Evolutionary conservation across 2,329 filamentous ascomycete species (phyloP).

Genomic region (Penicillium crustosum): DNA sequence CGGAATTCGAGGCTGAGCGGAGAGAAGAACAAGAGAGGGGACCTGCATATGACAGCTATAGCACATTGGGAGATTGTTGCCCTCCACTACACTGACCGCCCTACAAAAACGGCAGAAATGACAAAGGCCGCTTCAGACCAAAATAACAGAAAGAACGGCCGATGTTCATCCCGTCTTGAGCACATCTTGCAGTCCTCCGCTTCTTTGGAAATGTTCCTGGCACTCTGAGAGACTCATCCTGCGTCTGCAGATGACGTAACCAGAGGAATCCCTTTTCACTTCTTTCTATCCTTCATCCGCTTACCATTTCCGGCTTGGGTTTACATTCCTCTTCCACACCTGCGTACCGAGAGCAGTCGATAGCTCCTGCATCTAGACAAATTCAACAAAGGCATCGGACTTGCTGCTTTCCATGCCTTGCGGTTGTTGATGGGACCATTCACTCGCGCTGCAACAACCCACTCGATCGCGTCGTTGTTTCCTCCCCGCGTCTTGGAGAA

Average conservation of each 20-base stretch:
- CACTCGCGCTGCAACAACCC: conserved; percentile 13
- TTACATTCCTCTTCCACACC: conserved; percentile 26
- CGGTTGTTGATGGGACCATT: conserved; percentile 17
- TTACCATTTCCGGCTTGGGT: conserved; percentile 24
- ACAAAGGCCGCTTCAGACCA: conserved; percentile 17
- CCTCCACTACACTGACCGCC: conserved; percentile 27
- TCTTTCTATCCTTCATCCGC: conserved; percentile 10
- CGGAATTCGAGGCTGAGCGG: background rate
- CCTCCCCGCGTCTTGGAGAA: conserved; percentile 23
- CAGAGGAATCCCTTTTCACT: background rate
- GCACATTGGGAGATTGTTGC: conserved; percentile 21
- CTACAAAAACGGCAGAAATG: conserved; percentile 23
- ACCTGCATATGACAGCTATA: conserved; percentile 14
- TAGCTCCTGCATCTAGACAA: conserved; percentile 2
- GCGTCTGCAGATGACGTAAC: conserved; percentile 14
- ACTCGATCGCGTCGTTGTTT: conserved; percentile 20
- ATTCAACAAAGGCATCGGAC: background rate
- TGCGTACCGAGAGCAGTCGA: conserved; percentile 11
- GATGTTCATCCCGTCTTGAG: background rate
- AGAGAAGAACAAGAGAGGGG: background rate
- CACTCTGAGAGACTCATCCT: conserved; percentile 8
- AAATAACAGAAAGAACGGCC: conserved; percentile 22
- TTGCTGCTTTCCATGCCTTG: conserved; percentile 12
- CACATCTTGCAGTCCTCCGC: conserved; percentile 4
- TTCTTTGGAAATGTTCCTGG: conserved; percentile 9